Percentiles rank a stretch among this genome's conserved stretches.
These are phyloP conservation scores for Linnemannia hyalina DNA, from an alignment of 192 early-diverging fungal species.

Conservation along the genomic window DNA sequence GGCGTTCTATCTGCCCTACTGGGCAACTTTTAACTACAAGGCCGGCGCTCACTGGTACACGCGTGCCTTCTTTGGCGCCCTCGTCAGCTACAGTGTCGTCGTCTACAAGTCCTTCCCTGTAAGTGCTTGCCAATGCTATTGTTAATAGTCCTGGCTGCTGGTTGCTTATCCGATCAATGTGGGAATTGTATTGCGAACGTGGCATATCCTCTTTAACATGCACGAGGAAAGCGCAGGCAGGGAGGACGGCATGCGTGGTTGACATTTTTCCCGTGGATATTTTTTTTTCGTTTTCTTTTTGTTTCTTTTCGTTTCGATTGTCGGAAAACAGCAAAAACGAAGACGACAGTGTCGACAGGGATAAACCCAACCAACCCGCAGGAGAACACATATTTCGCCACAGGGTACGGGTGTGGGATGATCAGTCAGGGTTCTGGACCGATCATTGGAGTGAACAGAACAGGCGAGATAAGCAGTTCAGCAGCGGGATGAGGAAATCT, in stretches of 20 bases:
- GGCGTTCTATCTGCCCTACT: slow-evolving; percentile 54
- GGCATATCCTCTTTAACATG: not conserved
- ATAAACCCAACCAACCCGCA: not conserved
- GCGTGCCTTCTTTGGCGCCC: slow-evolving; percentile 75
- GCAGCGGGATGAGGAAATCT: not conserved
- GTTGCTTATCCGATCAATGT: not conserved
- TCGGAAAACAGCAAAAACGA: not conserved
- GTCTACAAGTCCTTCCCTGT: slow-evolving; percentile 84
- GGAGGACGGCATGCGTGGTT: not conserved
- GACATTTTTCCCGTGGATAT: not conserved
- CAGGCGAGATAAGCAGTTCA: not conserved
- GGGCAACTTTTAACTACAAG: slow-evolving; percentile 57
- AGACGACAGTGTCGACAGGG: not conserved
- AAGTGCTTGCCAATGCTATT: slow-evolving; percentile 43
- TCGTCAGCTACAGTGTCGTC: slow-evolving; percentile 82
- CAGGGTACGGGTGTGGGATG: not conserved
- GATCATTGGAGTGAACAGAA: not conserved
- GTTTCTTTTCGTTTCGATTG: not conserved
- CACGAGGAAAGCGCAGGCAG: not conserved
- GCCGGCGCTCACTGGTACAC: slow-evolving; percentile 64
- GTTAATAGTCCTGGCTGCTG: too few species aligned
- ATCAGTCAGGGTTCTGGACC: not conserved
- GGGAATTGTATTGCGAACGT: not conserved
- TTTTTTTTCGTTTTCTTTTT: not conserved
- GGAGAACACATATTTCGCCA: not conserved